Evolutionary conservation across 768 basidiomycete species (phyloP).

Genomic region (Phylloporus sp.): DNA sequence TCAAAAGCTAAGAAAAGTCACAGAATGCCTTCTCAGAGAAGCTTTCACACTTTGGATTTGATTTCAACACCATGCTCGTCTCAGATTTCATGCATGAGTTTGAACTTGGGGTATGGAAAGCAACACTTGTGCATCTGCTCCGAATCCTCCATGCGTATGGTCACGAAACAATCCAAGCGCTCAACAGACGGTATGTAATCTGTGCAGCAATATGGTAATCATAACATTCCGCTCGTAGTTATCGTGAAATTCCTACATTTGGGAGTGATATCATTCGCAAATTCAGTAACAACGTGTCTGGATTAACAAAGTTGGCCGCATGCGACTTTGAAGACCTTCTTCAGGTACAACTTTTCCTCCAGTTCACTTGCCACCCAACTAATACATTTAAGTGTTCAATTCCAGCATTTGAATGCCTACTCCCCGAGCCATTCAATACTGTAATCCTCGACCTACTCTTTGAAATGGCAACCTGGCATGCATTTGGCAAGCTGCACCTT

Average conservation of each 20-base stretch:
- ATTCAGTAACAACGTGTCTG: slow-evolving; percentile 32
- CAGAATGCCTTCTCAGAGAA: slow-evolving; percentile 32
- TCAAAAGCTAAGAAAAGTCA: not conserved
- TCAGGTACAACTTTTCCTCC: slow-evolving; percentile 13
- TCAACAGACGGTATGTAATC: slow-evolving; percentile 30
- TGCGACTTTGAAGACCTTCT: slow-evolving; percentile 37
- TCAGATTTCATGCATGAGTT: slow-evolving; percentile 33
- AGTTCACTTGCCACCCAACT: not conserved
- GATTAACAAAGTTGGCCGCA: slow-evolving; percentile 33
- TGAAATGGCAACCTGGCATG: slow-evolving; percentile 21
- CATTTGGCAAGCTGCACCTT: slow-evolving; percentile 23
- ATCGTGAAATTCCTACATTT: slow-evolving; percentile 25
- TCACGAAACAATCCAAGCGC: not conserved
- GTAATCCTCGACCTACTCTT: slow-evolving; percentile 20
- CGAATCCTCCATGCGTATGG: not conserved
- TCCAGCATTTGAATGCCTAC: slow-evolving; percentile 31
- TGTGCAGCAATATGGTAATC: not conserved
- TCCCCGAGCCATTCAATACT: slow-evolving; percentile 13
- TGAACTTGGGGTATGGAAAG: slow-evolving; percentile 34
- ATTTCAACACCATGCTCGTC: slow-evolving; percentile 25
- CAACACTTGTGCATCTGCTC: not conserved
- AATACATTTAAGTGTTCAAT: slow-evolving; percentile 37
- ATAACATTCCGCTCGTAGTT: not conserved
- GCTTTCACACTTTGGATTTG: slow-evolving; percentile 17
- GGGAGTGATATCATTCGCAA: slow-evolving; percentile 27